A percentile compares a stretch with the other conserved stretches of the same genome.
Evolutionary conservation across 495 filamentous ascomycete genomes (phyloP).

Genomic region (Penicillium ochrochloron): DNA sequence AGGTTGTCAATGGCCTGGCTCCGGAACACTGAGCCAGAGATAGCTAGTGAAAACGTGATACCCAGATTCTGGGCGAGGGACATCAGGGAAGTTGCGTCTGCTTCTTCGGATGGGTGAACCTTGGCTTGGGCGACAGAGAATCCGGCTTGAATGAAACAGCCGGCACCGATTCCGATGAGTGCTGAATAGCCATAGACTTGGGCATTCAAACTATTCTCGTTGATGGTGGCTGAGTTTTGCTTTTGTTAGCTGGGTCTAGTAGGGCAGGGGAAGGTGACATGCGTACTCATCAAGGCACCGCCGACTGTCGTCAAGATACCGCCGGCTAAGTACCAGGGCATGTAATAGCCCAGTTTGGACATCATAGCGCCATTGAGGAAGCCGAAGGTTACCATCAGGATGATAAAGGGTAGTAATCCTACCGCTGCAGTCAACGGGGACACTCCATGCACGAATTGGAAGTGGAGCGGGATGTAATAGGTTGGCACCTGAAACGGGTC

Average conservation of each 20-base stretch:
- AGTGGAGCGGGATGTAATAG: conserved; percentile 55
- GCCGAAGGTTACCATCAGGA: conserved; percentile 51
- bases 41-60: conserved; percentile 56
- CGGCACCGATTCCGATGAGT: conserved; percentile 57
- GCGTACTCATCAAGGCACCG: conserved; percentile 52
- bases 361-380: conserved; percentile 58
- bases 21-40: conserved; percentile 62
- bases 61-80: conserved; percentile 58
- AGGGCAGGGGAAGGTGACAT: not conserved
- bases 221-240: conserved; percentile 15
- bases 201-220: conserved; percentile 8
- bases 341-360: conserved; percentile 56
- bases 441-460: conserved; percentile 61
- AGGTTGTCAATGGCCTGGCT: conserved; percentile 34
- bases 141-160: conserved; percentile 54
- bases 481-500: conserved; percentile 32
- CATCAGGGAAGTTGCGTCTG: conserved; percentile 57
- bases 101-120: conserved; percentile 41
- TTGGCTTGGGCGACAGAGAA: conserved; percentile 60
- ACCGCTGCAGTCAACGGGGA: conserved; percentile 55
- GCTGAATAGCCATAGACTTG: conserved; percentile 33
- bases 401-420: conserved; percentile 62
- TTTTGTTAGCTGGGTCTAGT: not conserved
- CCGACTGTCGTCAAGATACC: conserved; percentile 56
- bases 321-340: conserved; percentile 60